A percentile compares a stretch with the other conserved stretches of the same genome.
Conservation (phyloP, 1,284 basidiomycete species). For the Leccinum insolens region DNA sequence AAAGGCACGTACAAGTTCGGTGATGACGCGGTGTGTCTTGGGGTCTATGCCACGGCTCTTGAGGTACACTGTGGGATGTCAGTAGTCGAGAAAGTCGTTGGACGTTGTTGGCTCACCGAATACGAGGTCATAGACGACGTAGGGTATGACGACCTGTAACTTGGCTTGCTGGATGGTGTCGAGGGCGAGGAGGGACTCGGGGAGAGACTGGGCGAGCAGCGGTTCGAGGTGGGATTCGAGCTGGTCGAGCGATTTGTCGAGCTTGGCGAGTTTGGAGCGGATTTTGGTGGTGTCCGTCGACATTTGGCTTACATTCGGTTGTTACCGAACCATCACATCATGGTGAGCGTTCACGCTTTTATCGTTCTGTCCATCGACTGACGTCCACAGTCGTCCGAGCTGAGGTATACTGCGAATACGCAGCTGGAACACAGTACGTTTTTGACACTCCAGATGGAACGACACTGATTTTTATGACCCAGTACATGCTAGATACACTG, state of each 20-base stretch:
- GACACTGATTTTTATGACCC: slow-evolving; percentile 15
- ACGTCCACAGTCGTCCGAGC: slow-evolving; percentile 74
- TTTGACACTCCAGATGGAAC: not conserved
- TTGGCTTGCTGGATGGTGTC: slow-evolving; percentile 81
- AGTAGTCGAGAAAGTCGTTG: no score
- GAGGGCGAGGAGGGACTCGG: slow-evolving; percentile 63
- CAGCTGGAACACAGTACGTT: slow-evolving; percentile 87
- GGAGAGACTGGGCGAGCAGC: slow-evolving; percentile 62
- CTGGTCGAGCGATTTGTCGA: slow-evolving; percentile 62
- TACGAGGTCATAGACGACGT: slow-evolving; percentile 81
- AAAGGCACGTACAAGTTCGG: slow-evolving; percentile 62
- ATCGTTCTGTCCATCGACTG: not conserved
- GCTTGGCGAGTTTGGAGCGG: slow-evolving; percentile 52
- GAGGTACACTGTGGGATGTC: slow-evolving; percentile 61
- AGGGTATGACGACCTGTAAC: slow-evolving; percentile 72
- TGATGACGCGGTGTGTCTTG: slow-evolving; percentile 71
- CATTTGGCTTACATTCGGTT: slow-evolving; percentile 39
- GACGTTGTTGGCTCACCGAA: slow-evolving; percentile 54
- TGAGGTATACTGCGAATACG: slow-evolving; percentile 92
- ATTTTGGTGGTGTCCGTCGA: slow-evolving; percentile 56
- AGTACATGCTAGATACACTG: slow-evolving; percentile 97
- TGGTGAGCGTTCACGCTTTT: slow-evolving; percentile 19
- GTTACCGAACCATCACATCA: slow-evolving; percentile 18
- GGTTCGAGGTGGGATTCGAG: slow-evolving; percentile 67
- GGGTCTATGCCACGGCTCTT: slow-evolving; percentile 78